A percentile compares a stretch with the other conserved stretches of the same genome.
Conservation (phyloP, 805 yeast species). For the Maudiozyma turicensis region DNA sequence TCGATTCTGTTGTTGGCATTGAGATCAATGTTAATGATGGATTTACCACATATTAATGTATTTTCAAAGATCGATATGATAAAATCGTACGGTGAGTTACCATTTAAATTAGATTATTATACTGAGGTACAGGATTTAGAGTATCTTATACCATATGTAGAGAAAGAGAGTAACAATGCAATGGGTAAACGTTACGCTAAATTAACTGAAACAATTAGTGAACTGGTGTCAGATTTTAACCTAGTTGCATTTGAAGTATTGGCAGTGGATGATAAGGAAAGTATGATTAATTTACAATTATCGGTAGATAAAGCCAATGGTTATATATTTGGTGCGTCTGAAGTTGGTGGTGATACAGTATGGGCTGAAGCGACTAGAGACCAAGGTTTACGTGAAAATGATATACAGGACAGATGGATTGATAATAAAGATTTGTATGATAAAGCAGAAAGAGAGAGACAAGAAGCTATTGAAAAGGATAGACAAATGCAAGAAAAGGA, state of each 20-base stretch:
- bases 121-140: conserved; percentile 84
- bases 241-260: conserved; percentile 82
- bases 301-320: conserved; percentile 88
- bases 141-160: conserved; percentile 56
- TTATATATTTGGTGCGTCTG: conserved; percentile 84
- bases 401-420: conserved; percentile 93
- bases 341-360: conserved; percentile 90
- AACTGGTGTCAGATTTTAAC: conserved; percentile 77
- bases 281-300: conserved; percentile 76
- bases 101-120: conserved; percentile 76
- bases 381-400: conserved; percentile 48
- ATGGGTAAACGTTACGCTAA: conserved; percentile 52
- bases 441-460: conserved; percentile 41
- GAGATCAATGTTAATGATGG: conserved; percentile 87
- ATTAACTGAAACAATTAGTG: conserved; percentile 70
- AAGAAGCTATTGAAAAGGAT: conserved; percentile 34
- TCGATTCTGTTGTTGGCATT: conserved; percentile 72
- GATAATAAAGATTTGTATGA: conserved; percentile 77
- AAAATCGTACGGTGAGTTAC: conserved; percentile 65
- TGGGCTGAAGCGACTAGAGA: conserved; percentile 96
- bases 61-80: conserved; percentile 83
- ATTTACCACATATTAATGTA: conserved; percentile 87
- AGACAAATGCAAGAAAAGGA: conserved; percentile 33
- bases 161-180: conserved; percentile 60
- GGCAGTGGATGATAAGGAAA: conserved; percentile 81